Conservation (phyloP, 2,329 filamentous ascomycete genomes). For the Verticillium isaacii region DNA sequence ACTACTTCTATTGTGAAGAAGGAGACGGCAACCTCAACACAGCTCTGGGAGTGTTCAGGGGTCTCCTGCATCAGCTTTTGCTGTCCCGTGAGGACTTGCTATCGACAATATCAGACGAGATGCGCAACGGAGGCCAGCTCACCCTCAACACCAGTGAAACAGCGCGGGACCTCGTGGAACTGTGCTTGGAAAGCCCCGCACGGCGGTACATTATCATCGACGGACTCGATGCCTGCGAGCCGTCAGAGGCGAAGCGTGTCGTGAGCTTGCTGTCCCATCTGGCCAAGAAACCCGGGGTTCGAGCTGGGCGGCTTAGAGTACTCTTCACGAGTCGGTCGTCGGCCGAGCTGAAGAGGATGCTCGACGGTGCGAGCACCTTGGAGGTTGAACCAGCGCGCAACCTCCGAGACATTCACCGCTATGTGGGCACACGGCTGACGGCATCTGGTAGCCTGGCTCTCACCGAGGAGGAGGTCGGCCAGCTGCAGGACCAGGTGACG, state of each 20-base stretch:
- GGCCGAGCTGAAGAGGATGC: slow-evolving; percentile 17
- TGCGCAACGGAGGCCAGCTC: slow-evolving; percentile 15
- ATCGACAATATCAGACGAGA: slow-evolving; percentile 4
- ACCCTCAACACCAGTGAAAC: slow-evolving; percentile 17
- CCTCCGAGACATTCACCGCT: slow-evolving; percentile 4
- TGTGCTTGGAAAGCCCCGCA: slow-evolving; percentile 19
- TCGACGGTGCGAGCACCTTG: slow-evolving; percentile 25
- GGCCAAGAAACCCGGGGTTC: neutral
- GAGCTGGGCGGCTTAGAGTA: slow-evolving; percentile 18
- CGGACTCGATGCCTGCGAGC: slow-evolving; percentile 36
- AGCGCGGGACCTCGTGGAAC: slow-evolving; percentile 23
- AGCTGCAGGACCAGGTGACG: slow-evolving; percentile 6
- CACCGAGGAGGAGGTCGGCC: neutral
- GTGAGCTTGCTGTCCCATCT: neutral
- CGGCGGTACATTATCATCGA: slow-evolving; percentile 35
- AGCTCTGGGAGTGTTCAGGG: slow-evolving; percentile 23
- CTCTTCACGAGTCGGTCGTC: slow-evolving; percentile 26
- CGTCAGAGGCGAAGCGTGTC: neutral
- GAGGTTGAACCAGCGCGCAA: slow-evolving; percentile 14
- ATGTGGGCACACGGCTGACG: neutral
- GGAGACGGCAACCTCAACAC: slow-evolving; percentile 19
- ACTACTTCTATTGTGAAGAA: slow-evolving; percentile 37
- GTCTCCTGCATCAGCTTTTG: slow-evolving; percentile 26
- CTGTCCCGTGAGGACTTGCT: slow-evolving; percentile 19
- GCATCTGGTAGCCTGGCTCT: neutral